A percentile compares a stretch with the other conserved stretches of the same genome.
Conservation (phyloP, 176 grass and related monocot species). For the Typha latifolia region DNA sequence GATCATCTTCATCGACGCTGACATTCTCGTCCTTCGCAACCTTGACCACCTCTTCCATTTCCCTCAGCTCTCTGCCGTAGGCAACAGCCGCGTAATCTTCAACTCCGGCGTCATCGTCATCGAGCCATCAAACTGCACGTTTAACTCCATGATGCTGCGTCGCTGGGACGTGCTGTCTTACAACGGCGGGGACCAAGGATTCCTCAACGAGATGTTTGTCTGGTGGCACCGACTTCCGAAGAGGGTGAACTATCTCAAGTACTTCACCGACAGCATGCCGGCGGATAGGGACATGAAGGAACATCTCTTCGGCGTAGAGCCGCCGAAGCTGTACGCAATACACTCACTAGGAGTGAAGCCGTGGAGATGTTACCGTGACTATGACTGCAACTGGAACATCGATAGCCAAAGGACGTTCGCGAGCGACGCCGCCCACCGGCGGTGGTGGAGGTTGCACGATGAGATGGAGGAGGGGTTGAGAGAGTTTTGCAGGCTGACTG, state of each 20-base stretch:
- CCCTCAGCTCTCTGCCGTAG: conserved; percentile 77
- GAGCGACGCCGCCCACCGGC: conserved; percentile 54
- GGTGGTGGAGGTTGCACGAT: conserved; percentile 87
- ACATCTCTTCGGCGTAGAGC: conserved; percentile 52
- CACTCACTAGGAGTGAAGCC: conserved; percentile 94
- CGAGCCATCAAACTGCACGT: conserved; percentile 82
- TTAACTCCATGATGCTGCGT: conserved; percentile 37
- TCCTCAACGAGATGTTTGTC: conserved; percentile 94
- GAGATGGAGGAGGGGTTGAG: conserved; percentile 53
- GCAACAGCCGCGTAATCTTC: conserved; percentile 69
- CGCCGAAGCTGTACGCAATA: conserved; percentile 57
- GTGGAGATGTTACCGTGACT: conserved; percentile 76
- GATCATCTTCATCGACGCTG: conserved; percentile 86
- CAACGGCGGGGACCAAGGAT: conserved; percentile 97
- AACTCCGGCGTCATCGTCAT: conserved; percentile 91
- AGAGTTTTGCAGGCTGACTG: conserved; percentile 41
- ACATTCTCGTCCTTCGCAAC: conserved; percentile 75
- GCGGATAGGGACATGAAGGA: conserved; percentile 60
- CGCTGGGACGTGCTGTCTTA: conserved; percentile 56
- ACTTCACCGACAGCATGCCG: conserved; percentile 72
- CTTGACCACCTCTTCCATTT: conserved; percentile 70
- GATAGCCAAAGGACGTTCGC: conserved; percentile 59
- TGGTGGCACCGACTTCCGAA: conserved; percentile 96
- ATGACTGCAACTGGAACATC: conserved; percentile 93
- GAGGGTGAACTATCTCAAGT: conserved; percentile 85